phyloP scores from a whole-genome alignment of 371 early-diverging fungal species.

The Apophysomyces sp. region DNA sequence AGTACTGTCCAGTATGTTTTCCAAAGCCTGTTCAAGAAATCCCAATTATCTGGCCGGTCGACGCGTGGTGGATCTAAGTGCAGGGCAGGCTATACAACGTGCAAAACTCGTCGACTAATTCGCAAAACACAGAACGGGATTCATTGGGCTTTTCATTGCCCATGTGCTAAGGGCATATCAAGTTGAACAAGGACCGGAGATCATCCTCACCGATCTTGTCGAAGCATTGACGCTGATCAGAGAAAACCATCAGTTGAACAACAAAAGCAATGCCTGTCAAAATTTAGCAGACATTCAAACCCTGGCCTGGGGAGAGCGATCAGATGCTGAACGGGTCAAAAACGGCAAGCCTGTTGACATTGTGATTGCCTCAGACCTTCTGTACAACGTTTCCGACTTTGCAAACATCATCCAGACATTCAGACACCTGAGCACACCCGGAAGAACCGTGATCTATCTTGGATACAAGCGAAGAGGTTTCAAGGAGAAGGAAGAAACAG shows the following conservation, averaged over 20 bases:
- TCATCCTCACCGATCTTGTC: slow-evolving; percentile 41
- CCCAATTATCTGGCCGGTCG: slow-evolving; percentile 25
- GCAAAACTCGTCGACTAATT: neutral
- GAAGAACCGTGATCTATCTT: slow-evolving; percentile 41
- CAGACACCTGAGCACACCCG: slow-evolving; percentile 29
- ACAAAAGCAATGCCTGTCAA: slow-evolving; percentile 4
- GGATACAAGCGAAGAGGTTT: slow-evolving; percentile 59
- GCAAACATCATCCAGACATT: slow-evolving; percentile 42
- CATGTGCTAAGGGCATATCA: slow-evolving; percentile 18
- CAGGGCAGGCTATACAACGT: slow-evolving; percentile 28
- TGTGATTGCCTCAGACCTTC: slow-evolving; percentile 57
- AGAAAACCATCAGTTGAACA: slow-evolving; percentile 29
- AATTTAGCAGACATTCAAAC: slow-evolving; percentile 19
- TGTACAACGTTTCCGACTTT: slow-evolving; percentile 49
- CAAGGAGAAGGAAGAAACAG: slow-evolving; percentile 29
- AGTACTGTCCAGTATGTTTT: slow-evolving; percentile 43
- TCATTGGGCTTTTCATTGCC: slow-evolving; percentile 37
- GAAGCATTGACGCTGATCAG: slow-evolving; percentile 38
- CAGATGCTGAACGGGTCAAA: slow-evolving; percentile 9
- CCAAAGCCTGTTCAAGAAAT: slow-evolving; percentile 23
- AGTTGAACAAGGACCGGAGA: neutral
- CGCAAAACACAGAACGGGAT: slow-evolving; percentile 23
- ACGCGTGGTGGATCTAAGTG: slow-evolving; percentile 47
- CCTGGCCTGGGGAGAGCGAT: slow-evolving; percentile 30
- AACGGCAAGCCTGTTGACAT: slow-evolving; percentile 26